phyloP scores from a whole-genome alignment of 805 yeast species.

The Helenozyma baotianmanensis region DNA sequence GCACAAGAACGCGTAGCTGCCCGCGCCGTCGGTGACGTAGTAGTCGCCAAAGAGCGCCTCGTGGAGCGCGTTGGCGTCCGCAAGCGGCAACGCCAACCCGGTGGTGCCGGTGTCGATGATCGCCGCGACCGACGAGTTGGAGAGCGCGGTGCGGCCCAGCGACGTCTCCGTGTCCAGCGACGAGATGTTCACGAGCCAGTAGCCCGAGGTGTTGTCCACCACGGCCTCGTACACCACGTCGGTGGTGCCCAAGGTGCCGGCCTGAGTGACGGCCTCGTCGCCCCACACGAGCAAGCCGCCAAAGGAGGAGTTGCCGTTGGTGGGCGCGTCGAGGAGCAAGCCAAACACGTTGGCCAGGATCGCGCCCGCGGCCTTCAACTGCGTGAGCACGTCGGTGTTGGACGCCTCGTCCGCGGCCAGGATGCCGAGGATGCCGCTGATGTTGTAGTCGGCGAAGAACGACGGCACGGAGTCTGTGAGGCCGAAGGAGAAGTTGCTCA shows the following conservation, averaged over 20 bases:
- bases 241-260: slow-evolving; percentile 20
- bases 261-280: slow-evolving; percentile 12
- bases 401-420: slow-evolving; percentile 26
- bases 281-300: slow-evolving; percentile 28
- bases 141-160: slow-evolving; percentile 3
- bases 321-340: slow-evolving; percentile 14
- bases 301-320: slow-evolving; percentile 15
- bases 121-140: slow-evolving; percentile 33
- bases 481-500: slow-evolving; percentile 47
- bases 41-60: slow-evolving; percentile 38
- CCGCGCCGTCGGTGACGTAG: slow-evolving; percentile 50
- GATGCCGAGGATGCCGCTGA: slow-evolving; percentile 60
- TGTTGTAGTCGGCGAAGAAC: slow-evolving; percentile 46
- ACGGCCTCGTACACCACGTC: slow-evolving; percentile 38
- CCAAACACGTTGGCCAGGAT: slow-evolving; percentile 39
- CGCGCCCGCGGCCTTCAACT: slow-evolving; percentile 26
- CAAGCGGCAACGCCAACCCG: slow-evolving; percentile 49
- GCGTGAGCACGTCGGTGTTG: no score
- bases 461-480: slow-evolving; percentile 49
- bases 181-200: slow-evolving; percentile 50
- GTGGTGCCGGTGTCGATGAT: slow-evolving; percentile 68
- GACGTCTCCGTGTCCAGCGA: slow-evolving; percentile 17
- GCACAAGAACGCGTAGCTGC: slow-evolving; percentile 59
- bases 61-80: slow-evolving; percentile 53
- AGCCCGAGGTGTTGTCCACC: slow-evolving; percentile 28